Percentiles rank a stretch among this genome's conserved stretches.
Conservation (phyloP, 257 asterid genomes). For the Przewalskia tangutica region DNA sequence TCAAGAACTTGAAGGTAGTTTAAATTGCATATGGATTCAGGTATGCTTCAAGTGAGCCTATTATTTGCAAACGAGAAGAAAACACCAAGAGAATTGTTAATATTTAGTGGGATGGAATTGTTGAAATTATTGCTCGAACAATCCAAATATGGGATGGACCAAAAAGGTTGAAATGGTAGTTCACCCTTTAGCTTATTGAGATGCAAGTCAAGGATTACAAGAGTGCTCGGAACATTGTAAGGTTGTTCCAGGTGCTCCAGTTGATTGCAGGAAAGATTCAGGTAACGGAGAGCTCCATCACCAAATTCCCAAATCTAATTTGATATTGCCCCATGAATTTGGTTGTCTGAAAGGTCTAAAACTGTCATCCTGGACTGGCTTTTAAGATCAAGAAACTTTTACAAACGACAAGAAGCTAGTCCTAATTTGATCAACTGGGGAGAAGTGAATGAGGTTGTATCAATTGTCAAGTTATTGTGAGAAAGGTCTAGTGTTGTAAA, state of each 20-base stretch:
- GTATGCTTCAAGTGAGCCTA: conserved; percentile 25
- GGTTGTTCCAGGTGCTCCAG: conserved; percentile 29
- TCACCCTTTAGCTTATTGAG: conserved; percentile 21
- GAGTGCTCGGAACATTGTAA: not conserved
- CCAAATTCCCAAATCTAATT: conserved; percentile 49
- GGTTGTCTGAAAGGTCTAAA: conserved; percentile 40
- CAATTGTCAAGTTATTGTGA: too few species aligned
- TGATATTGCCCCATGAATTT: conserved; percentile 35
- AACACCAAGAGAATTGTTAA: conserved; percentile 3
- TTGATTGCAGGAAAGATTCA: conserved; percentile 41
- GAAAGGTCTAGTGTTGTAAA: conserved; percentile 8
- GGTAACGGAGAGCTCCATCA: not conserved
- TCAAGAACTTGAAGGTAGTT: conserved; percentile 31
- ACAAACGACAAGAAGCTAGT: conserved; percentile 48
- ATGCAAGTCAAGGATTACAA: conserved; percentile 23
- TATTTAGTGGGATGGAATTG: conserved; percentile 20
- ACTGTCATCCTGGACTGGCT: conserved; percentile 11
- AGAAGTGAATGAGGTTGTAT: too few species aligned
- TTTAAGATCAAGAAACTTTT: conserved; percentile 23
- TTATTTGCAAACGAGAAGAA: conserved; percentile 30
- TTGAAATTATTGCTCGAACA: conserved; percentile 40
- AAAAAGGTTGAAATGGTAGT: conserved; percentile 23
- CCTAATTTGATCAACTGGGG: conserved; percentile 19
- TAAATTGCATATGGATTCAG: conserved; percentile 28
- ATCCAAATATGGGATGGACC: conserved; percentile 18